phyloP scores from a whole-genome alignment of 805 yeast species.

The Sugiyamaella lignohabitans region DNA sequence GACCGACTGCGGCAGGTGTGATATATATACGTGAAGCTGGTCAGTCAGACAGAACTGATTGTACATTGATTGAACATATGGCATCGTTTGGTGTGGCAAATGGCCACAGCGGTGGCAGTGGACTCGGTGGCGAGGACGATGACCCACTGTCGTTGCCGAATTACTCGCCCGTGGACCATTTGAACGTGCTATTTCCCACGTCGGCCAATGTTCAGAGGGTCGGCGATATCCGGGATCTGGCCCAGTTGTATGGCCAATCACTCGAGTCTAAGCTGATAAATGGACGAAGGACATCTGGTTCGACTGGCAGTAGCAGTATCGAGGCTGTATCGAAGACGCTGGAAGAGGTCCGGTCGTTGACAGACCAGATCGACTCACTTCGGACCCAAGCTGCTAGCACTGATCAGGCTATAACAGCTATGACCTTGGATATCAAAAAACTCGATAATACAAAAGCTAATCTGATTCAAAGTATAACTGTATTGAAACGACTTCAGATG shows the following conservation, averaged over 20 bases:
- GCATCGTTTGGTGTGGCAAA: too few relatives aligned
- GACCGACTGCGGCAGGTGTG: too few relatives aligned
- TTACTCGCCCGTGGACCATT: conserved; percentile 51
- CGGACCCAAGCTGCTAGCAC: conserved; percentile 47
- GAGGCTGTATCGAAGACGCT: conserved; percentile 33
- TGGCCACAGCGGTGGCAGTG: too few relatives aligned
- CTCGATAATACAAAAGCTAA: conserved; percentile 81
- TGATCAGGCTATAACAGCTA: conserved; percentile 52
- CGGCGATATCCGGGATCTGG: conserved; percentile 44
- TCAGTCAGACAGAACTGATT: too few relatives aligned
- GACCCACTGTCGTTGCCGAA: conserved; percentile 23
- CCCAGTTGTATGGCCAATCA: conserved; percentile 44
- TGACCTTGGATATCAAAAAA: conserved; percentile 71
- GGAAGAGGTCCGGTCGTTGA: conserved; percentile 32
- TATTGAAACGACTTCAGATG: conserved; percentile 82
- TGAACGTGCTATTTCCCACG: conserved; percentile 44
- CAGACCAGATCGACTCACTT: conserved; percentile 42
- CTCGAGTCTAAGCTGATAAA: too few relatives aligned
- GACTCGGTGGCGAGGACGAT: too few relatives aligned
- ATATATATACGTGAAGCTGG: too few relatives aligned
- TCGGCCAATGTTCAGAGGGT: conserved; percentile 48
- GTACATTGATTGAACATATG: too few relatives aligned
- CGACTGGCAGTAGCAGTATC: neutral
- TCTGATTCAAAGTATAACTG: conserved; percentile 76
- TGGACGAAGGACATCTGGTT: neutral